Evolutionary conservation across 2,329 filamentous ascomycete genomes (phyloP), one percentile per base, ranked within the genome.

Genomic region (Alternaria brassicicola): DNA sequence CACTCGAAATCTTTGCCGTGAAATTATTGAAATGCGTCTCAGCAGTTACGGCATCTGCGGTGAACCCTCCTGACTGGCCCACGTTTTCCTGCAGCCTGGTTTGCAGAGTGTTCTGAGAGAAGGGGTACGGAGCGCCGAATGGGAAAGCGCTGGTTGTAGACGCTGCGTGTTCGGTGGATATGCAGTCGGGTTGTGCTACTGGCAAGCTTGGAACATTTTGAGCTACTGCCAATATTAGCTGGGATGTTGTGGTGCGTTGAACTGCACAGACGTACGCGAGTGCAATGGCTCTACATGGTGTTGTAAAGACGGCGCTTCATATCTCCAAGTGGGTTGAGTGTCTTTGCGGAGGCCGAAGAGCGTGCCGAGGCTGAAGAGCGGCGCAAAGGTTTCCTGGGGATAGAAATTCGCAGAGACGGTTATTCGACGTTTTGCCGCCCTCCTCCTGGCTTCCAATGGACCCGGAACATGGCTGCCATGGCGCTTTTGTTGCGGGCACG

Each of bases 391-490:
- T 31, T 63, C 65, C 25, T 65, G 63, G 28, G 71, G 68, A 43
- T 77, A 73, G 31, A 81, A 80, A 10, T 83, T 68, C 17, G 78
- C 66, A 38, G 71, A 69, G 8, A 80, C 51, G 79, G 72, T 84
- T 77, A 87, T 86, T 52, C 82, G 80, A 53, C 86, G 79, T 72
- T 81, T 86, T 3, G 84, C 78, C 43, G 83, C 77, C 51, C 86
- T 79, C 68, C 82, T 80, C 61, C 83, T 81, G 43, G 86, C 85
- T 75, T 89, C 86, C 77, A 88, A 78, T 68, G 86, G 86, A 2
- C 86, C 86, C 10, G 86, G 86, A 3, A 87, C 83, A 63, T 81
- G 81, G 78, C 86, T 87, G 64, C 84, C 85, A 82, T 86, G 79
- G 62, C 86, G 82, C 68, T 75, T 75, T 63, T 80, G 79, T 58